Evolutionary conservation across 2,329 filamentous ascomycete genomes (phyloP).

Genomic region (Gnomoniopsis smithogilvyi): DNA sequence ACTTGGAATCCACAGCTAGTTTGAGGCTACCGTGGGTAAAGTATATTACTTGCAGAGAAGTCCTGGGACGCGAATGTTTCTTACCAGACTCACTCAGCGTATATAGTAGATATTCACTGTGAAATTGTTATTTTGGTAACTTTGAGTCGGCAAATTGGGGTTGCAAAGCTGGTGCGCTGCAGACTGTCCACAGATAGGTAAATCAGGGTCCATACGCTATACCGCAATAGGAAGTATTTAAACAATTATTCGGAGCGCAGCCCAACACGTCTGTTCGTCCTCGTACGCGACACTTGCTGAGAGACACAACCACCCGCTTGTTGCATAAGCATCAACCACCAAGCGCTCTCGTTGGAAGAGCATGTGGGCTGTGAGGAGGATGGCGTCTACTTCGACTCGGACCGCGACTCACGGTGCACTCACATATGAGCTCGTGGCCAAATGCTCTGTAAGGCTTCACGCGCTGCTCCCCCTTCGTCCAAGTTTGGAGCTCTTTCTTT

Average conservation of each 20-base stretch:
- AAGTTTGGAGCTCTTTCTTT: constrained; percentile 11
- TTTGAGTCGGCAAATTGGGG: too few relatives aligned
- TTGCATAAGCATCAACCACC: neutral
- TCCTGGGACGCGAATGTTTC: too few relatives aligned
- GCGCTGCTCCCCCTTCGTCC: neutral
- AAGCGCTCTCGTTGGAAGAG: neutral
- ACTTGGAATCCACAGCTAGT: too few relatives aligned
- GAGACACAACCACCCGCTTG: neutral
- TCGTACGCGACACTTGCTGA: neutral
- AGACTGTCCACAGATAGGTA: too few relatives aligned
- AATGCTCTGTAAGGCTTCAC: constrained; percentile 57
- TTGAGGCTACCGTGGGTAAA: too few relatives aligned
- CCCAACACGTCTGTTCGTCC: neutral
- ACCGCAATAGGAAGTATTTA: neutral
- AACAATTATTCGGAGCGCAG: neutral
- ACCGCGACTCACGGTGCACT: constrained; percentile 28
- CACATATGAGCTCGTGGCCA: constrained; percentile 27
- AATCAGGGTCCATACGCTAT: neutral
- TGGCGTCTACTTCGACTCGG: constrained; percentile 22
- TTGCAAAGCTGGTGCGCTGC: too few relatives aligned
- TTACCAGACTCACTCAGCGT: too few relatives aligned
- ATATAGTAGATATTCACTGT: too few relatives aligned
- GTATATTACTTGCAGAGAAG: too few relatives aligned
- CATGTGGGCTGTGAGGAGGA: constrained; percentile 23
- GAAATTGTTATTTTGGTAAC: too few relatives aligned